Conservation (phyloP, 305 asterid genomes). For the Plantago rigida region DNA sequence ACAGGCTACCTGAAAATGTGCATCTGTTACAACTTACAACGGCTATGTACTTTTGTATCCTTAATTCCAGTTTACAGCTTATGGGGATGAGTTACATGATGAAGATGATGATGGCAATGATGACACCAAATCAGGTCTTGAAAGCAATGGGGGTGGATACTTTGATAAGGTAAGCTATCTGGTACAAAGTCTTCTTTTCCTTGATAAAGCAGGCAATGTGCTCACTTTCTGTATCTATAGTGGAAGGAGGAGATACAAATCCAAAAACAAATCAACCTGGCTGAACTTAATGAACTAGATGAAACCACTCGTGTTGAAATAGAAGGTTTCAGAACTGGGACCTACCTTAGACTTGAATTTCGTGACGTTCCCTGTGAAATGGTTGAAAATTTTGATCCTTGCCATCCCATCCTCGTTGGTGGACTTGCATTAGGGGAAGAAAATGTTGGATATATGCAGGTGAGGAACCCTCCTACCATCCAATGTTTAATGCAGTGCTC, state of each 20-base stretch:
- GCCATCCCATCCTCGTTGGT: conserved; percentile 82
- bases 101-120: conserved; percentile 47
- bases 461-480: conserved; percentile 25
- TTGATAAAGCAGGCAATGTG: conserved; percentile 13
- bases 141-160: conserved; percentile 59
- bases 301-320: conserved; percentile 72
- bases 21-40: conserved; percentile 7
- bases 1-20: no score
- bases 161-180: conserved; percentile 57
- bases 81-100: conserved; percentile 51
- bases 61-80: conserved; percentile 51
- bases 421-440: conserved; percentile 90
- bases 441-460: conserved; percentile 96
- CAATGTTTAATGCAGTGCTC: conserved; percentile 3
- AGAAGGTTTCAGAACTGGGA: conserved; percentile 87
- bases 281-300: conserved; percentile 84
- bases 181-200: conserved; percentile 20
- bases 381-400: conserved; percentile 93
- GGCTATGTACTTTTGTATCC: conserved; percentile 35
- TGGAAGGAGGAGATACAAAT: conserved; percentile 80
- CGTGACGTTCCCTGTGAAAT: conserved; percentile 81
- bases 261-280: conserved; percentile 66
- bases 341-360: conserved; percentile 78
- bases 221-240: conserved; percentile 36
- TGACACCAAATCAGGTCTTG: conserved; percentile 39